Base-by-base conservation (phyloP, 2,329 filamentous ascomycete species). In the Ophiostoma piceae region DNA sequence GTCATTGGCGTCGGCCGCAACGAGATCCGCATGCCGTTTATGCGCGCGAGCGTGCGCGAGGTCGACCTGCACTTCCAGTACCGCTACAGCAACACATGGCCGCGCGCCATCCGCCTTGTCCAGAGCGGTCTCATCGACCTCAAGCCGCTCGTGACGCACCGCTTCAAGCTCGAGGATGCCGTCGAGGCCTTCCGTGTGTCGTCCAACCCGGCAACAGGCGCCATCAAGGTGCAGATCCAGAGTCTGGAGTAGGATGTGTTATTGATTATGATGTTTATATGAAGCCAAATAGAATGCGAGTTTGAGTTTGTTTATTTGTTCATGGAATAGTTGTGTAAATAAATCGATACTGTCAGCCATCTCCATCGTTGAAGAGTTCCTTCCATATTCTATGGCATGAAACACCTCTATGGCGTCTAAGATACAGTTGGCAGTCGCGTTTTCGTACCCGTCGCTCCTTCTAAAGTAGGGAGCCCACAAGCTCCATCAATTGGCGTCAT, bases 171-270 rank as follows among this genome's bases (percentile, higher is more conserved):
- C 51, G 94, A 97, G 81, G 90, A 98, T 78, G 93, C 94, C 0
- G 80, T 95, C 37, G 87, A 94, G 80, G 94, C 94, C 8, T 98
- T 98, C 79, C 88, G 93, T 82, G 95, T 92, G 57, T 92, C 94
- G 26, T 88, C 91, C 9, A 88, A 97, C 80, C 90, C 92, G 54
- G 93, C 90, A 84, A 66, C 65, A 19, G 94, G 94, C 7, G 92
- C 94, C n/a, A 97, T 98, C 81, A 98, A 98, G 85, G 94, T 97
- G 72, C 91, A 93, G 85, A 97, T 97, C 77, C 92, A 94, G 83
- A 92, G 87, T 76, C 74, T 86, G 73, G 85, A 87, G 11, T 86
- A 80, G 74, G 16, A 1, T 8, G 19, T n/a, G 19, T 47, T 47
- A 7, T 47, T 19, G 19, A 19, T n/a, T 47, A 16, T 47, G 43